These are phyloP conservation scores for Cordyceps cateniannulata DNA, from an alignment of 2,329 filamentous ascomycete species.

Conservation along the genomic window DNA sequence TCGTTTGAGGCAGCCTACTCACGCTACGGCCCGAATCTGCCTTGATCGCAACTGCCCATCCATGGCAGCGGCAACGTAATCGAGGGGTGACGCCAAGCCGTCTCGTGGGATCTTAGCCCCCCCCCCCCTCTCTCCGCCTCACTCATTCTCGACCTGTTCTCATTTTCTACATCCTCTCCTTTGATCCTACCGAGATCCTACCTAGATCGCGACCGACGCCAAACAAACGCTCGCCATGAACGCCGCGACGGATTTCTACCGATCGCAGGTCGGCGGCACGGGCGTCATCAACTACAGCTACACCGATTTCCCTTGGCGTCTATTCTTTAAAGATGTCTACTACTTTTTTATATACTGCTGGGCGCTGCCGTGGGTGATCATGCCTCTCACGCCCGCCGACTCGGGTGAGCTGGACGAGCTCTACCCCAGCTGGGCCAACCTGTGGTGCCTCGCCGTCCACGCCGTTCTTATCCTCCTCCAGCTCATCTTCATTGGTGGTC, in stretches of 20 bases:
- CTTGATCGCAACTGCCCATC: not conserved
- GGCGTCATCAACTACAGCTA: slow-evolving; percentile 56
- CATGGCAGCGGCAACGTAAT: not conserved
- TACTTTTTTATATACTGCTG: slow-evolving; percentile 49
- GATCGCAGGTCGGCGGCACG: slow-evolving; percentile 50
- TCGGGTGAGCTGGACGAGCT: slow-evolving; percentile 58
- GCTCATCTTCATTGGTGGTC: slow-evolving; percentile 48
- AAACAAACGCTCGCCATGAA: slow-evolving; percentile 20
- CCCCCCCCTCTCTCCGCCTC: not conserved
- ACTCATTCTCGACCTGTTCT: not conserved
- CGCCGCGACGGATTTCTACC: slow-evolving; percentile 44
- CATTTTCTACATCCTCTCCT: not conserved
- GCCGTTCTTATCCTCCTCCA: slow-evolving; percentile 53
- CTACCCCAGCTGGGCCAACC: slow-evolving; percentile 49
- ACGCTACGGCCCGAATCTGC: not conserved
- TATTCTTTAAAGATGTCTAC: slow-evolving; percentile 47
- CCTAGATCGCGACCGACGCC: not conserved
- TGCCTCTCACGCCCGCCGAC: slow-evolving; percentile 46
- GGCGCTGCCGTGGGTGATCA: slow-evolving; percentile 55
- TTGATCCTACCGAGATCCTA: not conserved
- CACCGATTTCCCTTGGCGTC: slow-evolving; percentile 47
- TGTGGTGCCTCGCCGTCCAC: slow-evolving; percentile 53
- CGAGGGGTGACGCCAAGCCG: not conserved
- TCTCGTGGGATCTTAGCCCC: not conserved
- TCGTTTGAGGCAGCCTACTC: not conserved